phyloP scores from a whole-genome alignment of 352 stramenopile genomes.

The Thraustochytrium sp. region DNA sequence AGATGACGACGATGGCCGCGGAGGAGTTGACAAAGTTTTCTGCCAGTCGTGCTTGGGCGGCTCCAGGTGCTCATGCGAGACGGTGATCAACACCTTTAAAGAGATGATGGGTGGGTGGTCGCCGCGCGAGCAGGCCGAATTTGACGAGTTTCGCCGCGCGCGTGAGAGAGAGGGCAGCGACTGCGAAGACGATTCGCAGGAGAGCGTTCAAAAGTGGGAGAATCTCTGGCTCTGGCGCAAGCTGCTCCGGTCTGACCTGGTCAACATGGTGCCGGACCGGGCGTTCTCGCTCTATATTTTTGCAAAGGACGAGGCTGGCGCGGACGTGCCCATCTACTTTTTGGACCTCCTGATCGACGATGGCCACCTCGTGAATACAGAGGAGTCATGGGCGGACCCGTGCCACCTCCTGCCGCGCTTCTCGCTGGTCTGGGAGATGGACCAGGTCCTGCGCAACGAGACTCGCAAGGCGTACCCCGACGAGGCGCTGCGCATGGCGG shows the following conservation, averaged over 20 bases:
- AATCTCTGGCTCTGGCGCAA: background rate
- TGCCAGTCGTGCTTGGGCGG: no score
- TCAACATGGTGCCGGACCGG: background rate
- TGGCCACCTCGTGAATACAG: no score
- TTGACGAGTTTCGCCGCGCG: no score
- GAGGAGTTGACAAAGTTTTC: no score
- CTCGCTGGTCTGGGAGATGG: background rate
- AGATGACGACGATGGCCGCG: no score
- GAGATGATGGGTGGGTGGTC: no score
- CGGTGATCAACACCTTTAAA: no score
- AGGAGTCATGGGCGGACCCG: no score
- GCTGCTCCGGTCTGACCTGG: background rate
- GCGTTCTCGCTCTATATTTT: background rate
- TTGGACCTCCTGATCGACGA: background rate
- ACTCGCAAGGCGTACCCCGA: background rate
- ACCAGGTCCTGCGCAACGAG: background rate
- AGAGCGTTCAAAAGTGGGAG: background rate
- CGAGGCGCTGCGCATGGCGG: background rate
- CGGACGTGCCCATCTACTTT: background rate
- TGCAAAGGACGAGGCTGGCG: background rate
- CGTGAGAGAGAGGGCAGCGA: no score
- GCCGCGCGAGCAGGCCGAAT: no score
- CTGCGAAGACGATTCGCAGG: no score
- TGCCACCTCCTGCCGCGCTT: background rate
- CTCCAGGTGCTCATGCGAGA: no score